phyloP scores from a whole-genome alignment of 2,329 filamentous ascomycete species.

The Huntiella moniliformis region DNA sequence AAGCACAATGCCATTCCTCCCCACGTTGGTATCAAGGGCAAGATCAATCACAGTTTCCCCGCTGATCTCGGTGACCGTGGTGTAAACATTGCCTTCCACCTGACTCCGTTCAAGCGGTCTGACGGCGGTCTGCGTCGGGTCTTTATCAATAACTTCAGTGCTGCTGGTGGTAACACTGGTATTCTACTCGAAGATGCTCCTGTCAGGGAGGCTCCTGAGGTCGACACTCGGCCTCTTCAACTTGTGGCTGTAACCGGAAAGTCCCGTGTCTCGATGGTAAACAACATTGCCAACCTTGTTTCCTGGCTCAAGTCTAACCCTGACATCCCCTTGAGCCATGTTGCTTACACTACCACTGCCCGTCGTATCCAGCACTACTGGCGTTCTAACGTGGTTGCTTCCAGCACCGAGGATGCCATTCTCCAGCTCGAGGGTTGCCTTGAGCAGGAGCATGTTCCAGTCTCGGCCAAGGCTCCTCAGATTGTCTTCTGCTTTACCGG shows the following conservation, averaged over 20 bases:
- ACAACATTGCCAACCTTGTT: conserved; percentile 37
- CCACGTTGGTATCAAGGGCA: conserved; percentile 47
- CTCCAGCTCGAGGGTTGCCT: conserved; percentile 33
- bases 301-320: conserved; percentile 33
- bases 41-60: conserved; percentile 42
- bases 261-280: conserved; percentile 34
- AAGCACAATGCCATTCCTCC: conserved; percentile 44
- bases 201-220: conserved; percentile 24
- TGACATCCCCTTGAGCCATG: conserved; percentile 33
- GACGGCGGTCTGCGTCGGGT: conserved; percentile 28
- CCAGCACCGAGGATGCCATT: conserved; percentile 24
- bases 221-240: conserved; percentile 37
- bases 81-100: conserved; percentile 37
- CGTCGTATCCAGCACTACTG: conserved; percentile 41
- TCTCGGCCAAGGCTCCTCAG: conserved; percentile 23
- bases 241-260: conserved; percentile 41
- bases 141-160: conserved; percentile 51
- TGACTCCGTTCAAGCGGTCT: conserved; percentile 30
- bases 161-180: conserved; percentile 53
- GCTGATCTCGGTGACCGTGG: conserved; percentile 36
- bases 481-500: conserved; percentile 36
- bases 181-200: conserved; percentile 46
- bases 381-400: conserved; percentile 30
- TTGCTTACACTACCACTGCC: conserved; percentile 52
- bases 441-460: conserved; percentile 31